Conservation (phyloP, 768 basidiomycete genomes). For the Lactifluus rugatus region DNA sequence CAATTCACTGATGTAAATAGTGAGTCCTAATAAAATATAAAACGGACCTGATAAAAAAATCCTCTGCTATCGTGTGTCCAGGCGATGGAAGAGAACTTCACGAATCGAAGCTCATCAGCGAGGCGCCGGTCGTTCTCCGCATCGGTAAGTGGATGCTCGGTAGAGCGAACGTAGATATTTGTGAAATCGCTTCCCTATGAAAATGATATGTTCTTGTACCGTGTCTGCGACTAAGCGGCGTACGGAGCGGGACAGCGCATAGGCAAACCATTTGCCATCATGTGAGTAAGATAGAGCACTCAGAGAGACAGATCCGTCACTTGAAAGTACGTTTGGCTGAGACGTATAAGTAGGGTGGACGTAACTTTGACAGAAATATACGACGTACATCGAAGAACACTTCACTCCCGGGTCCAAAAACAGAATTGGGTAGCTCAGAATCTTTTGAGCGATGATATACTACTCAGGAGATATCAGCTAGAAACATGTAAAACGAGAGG, state of each 20-base stretch:
- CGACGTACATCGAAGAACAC: constrained; percentile 66
- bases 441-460: constrained; percentile 55
- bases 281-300: constrained; percentile 49
- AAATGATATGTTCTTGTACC: not conserved
- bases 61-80: constrained; percentile 77
- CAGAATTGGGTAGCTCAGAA: constrained; percentile 42
- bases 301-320: constrained; percentile 65
- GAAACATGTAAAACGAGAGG: not conserved
- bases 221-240: constrained; percentile 20
- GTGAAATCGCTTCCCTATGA: constrained; percentile 63
- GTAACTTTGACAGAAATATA: not conserved
- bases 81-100: constrained; percentile 63
- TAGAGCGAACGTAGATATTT: constrained; percentile 59
- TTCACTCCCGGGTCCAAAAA: constrained; percentile 41
- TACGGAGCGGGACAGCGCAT: constrained; percentile 66
- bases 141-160: constrained; percentile 44
- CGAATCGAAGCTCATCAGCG: constrained; percentile 58
- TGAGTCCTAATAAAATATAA: not conserved
- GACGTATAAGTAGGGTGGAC: not conserved
- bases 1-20: not conserved
- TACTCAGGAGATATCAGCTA: constrained; percentile 20
- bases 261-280: constrained; percentile 63
- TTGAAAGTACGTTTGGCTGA: constrained; percentile 60
- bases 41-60: constrained; percentile 67
- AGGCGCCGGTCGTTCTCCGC: constrained; percentile 42